Evolutionary conservation across 2,329 filamentous ascomycete species (phyloP), one percentile per base, ranked within the genome.

Genomic region (Domatiomyces globalis): DNA sequence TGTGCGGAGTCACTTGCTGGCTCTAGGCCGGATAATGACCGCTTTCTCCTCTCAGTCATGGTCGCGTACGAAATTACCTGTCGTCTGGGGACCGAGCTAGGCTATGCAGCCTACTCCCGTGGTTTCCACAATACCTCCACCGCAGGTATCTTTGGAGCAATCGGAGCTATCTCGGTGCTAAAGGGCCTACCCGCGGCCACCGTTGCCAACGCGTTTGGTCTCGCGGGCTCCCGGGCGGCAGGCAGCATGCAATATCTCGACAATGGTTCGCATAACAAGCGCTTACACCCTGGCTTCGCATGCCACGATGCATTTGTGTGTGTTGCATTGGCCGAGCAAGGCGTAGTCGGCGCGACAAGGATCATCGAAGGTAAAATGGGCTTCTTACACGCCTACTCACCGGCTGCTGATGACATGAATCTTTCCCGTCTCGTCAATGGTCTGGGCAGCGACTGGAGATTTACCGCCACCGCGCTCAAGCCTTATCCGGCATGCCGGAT

Each of bases 201-300:
- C 1, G 54, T 68, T n/a, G 60, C 62, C 27, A 62, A 61, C 49
- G 66, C 66, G 0, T 69, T 67, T 48, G 66, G 66, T 4, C 58
- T 69, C 7, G 66, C 65, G 1, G 65, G 63, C 3, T 64, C 61
- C 48, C 67, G 66, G 56, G 65, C 66, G 9, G 65, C 65, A 2
- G 66, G 66, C 1, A 64, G 62, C 3, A 66, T 67, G 65, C 66
- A 69, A 48, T 69, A 66, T 51, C 62, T 69, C 18, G 65, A 64
- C 25, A 69, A 69, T 50, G 66, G 66, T 9, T 60, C 56, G 19
- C 67, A 64, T 62, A 68, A 69, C 55, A 69, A 69, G 53, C 60
- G 66, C 6, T 60, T 69, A 2, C 65, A 68, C 54, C 65, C 66
- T 9, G 66, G 66, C 0, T 69, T 69, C 56, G 65, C 66, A 4